Conservation (phyloP, 179 eudicot genomes). For the Silene noctiflora region DNA sequence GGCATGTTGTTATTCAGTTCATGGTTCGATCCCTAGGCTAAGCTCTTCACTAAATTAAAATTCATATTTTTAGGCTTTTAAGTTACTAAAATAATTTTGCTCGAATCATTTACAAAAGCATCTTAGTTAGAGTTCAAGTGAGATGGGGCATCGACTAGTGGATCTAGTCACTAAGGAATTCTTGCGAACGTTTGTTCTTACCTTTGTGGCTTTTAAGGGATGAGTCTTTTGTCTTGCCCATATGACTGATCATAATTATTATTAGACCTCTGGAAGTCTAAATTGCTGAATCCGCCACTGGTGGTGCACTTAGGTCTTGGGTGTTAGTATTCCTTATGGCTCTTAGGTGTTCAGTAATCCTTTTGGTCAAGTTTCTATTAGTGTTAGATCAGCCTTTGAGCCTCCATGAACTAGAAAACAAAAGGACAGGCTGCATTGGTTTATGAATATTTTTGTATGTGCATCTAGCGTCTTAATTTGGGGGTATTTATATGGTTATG, state of each 20-base stretch:
- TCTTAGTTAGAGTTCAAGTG: too few species aligned
- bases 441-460: background rate
- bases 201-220: background rate
- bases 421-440: background rate
- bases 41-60: too few species aligned
- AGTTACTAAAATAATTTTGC: too few species aligned
- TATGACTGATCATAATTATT: background rate
- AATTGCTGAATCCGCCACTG: background rate
- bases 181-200: background rate
- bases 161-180: too few species aligned
- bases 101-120: too few species aligned
- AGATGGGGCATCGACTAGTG: too few species aligned
- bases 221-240: background rate
- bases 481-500: background rate
- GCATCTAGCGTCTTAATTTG: background rate
- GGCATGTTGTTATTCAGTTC: too few species aligned
- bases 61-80: too few species aligned
- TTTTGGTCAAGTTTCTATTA: background rate
- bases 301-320: constrained; percentile 5
- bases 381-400: constrained; percentile 2
- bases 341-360: background rate
- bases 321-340: background rate
- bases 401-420: background rate
- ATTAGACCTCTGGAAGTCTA: background rate
- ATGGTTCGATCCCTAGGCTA: too few species aligned